Base-by-base conservation (phyloP, 208 protist genomes). In the Tritrichomonas musculus region DNA sequence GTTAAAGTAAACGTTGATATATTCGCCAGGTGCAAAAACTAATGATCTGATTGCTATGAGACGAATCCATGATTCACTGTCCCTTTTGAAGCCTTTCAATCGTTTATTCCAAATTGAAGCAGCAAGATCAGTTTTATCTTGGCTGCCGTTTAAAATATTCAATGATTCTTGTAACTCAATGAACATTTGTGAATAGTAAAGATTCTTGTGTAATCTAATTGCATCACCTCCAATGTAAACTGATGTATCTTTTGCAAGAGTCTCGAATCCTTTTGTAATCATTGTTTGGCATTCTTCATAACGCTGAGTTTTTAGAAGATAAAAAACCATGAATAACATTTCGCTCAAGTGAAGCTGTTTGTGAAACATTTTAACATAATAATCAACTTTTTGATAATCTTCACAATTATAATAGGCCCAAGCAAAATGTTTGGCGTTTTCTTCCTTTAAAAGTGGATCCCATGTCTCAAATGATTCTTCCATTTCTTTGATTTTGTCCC, bases 131-230 rank as follows among this genome's bases (percentile, higher is more conserved):
- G 4, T 88, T 17, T 39, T 33, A n/a, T 88, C 39, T 14, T 57
- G 33, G 1, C 41, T 9, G 20, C 5, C 25, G 53, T 49, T 53
- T 17, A 53, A 33, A 30, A 47, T 88, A 39, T 88, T n/a, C 9
- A 88, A 53, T 17, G 47, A 44, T 88, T 88, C 77, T 60, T 88
- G 41, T 2, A 88, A 30, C n/a, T 88, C 77, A 57, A 88, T 49
- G 30, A 88, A 88, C 14, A 47, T 20, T 20, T 88, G 77, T 8
- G 77, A 44, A 39, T 88, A 88, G 39, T 44, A 4, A 14, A 88
- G n/a, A 47, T 88, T 88, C 27, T 88, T 30, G 17, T 88, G 41
- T 20, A 88, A 44, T 39, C 77, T 25, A 47, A 53, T 53, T 5
- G 77, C 41, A 88, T 88, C 77, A 57, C 47, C 77, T 27, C 47